Conservation (phyloP, 2,329 filamentous ascomycete genomes). For the Penicillium frequentans region DNA sequence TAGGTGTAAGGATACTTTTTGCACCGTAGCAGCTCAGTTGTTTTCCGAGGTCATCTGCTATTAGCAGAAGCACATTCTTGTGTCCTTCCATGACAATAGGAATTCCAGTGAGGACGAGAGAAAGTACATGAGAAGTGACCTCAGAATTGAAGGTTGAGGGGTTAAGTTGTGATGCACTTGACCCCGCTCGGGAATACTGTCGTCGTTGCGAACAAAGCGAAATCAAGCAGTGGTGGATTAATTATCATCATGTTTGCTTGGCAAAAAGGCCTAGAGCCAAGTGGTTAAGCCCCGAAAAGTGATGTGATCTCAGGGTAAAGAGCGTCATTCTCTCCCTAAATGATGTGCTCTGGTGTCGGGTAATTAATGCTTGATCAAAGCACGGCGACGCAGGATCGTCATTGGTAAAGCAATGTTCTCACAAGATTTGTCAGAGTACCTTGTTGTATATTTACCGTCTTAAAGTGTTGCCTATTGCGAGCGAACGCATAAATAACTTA, state of each 20-base stretch:
- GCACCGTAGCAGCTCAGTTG: slow-evolving; percentile 37
- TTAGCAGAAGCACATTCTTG: slow-evolving; percentile 41
- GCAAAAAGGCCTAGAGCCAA: background rate
- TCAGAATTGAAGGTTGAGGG: background rate
- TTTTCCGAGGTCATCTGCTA: slow-evolving; percentile 48
- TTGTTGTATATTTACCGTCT: too few species aligned
- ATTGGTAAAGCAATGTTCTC: too few species aligned
- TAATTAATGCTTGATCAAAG: background rate
- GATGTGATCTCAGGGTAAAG: background rate
- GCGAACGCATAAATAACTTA: too few species aligned
- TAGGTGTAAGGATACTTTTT: slow-evolving; percentile 35
- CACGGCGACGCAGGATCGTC: background rate
- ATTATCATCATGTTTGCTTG: background rate
- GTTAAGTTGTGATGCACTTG: background rate
- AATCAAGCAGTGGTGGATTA: background rate
- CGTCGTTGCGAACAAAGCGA: background rate
- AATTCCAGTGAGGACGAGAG: background rate
- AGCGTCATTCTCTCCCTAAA: background rate
- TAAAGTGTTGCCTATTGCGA: too few species aligned
- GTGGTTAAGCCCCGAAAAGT: background rate
- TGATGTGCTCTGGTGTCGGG: background rate
- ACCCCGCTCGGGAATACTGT: background rate
- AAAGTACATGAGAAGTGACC: background rate
- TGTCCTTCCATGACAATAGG: slow-evolving; percentile 2
- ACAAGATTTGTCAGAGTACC: too few species aligned